Evolutionary conservation across 2,329 filamentous ascomycete species (phyloP).

Genomic region (Aspergillus awamori): DNA sequence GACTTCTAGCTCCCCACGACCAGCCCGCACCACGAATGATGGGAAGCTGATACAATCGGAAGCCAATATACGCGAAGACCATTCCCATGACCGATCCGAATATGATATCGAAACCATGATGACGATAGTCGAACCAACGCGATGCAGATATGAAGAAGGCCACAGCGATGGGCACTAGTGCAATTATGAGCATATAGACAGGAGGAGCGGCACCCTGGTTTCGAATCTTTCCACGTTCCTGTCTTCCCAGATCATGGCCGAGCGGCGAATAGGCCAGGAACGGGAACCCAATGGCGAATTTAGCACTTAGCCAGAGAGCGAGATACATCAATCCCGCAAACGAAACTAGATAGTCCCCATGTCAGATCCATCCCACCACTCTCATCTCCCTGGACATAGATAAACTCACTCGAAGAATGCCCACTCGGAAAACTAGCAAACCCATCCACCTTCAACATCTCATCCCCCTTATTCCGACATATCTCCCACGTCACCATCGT

Average conservation of each 20-base stretch:
- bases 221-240: conserved; percentile 55
- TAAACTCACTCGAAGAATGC: conserved; percentile 65
- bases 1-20: conserved; percentile 81
- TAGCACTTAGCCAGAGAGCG: conserved; percentile 77
- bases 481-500: conserved; percentile 75
- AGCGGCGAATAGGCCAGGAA: conserved; percentile 39
- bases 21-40: conserved; percentile 79
- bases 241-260: conserved; percentile 25
- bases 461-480: conserved; percentile 66
- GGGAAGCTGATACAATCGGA: conserved; percentile 84
- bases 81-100: conserved; percentile 81
- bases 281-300: conserved; percentile 52
- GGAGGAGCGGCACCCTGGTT: conserved; percentile 81
- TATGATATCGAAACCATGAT: conserved; percentile 90
- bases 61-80: conserved; percentile 70
- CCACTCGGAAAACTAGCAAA: conserved; percentile 84
- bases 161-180: conserved; percentile 70
- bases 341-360: conserved; percentile 52
- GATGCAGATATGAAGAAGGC: conserved; percentile 83
- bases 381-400: background rate
- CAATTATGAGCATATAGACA: conserved; percentile 72
- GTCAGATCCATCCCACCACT: background rate
- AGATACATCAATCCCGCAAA: conserved; percentile 83
- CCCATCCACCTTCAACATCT: conserved; percentile 66
- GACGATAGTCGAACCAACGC: conserved; percentile 84